Conservation (phyloP, 2,329 filamentous ascomycete genomes). For the Nemania diffusa region DNA sequence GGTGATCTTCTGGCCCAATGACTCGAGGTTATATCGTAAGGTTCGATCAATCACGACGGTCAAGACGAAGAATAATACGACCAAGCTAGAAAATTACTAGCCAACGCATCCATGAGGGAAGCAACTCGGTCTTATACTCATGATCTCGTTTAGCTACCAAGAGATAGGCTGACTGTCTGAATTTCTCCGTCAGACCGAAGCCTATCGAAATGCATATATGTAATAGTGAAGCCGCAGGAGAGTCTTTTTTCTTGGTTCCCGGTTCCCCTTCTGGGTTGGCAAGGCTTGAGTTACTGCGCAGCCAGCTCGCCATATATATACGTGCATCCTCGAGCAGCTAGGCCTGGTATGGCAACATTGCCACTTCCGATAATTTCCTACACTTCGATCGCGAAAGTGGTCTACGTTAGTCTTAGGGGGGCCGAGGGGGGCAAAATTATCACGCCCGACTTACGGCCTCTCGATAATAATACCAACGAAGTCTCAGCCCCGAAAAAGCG, state of each 20-base stretch:
- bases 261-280: neutral
- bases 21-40: conserved; percentile 10
- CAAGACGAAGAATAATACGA: conserved; percentile 3
- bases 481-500: neutral
- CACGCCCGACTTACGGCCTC: neutral
- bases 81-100: conserved; percentile 3
- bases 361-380: conserved; percentile 11
- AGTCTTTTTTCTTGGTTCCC: conserved; percentile 2
- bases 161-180: conserved; percentile 2
- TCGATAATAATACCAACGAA: neutral
- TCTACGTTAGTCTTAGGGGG: neutral
- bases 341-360: neutral
- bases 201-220: conserved; percentile 8
- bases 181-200: conserved; percentile 18
- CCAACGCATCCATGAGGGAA: neutral
- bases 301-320: conserved; percentile 6
- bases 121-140: conserved; percentile 23
- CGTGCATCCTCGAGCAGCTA: neutral
- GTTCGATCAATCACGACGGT: neutral
- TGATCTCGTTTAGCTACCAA: neutral
- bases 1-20: neutral
- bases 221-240: neutral
- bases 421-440: neutral
- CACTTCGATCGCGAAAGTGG: conserved; percentile 2
- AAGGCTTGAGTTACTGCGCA: neutral